Conservation (phyloP, 2,329 filamentous ascomycete species). For the Tolypocladium sp. region DNA sequence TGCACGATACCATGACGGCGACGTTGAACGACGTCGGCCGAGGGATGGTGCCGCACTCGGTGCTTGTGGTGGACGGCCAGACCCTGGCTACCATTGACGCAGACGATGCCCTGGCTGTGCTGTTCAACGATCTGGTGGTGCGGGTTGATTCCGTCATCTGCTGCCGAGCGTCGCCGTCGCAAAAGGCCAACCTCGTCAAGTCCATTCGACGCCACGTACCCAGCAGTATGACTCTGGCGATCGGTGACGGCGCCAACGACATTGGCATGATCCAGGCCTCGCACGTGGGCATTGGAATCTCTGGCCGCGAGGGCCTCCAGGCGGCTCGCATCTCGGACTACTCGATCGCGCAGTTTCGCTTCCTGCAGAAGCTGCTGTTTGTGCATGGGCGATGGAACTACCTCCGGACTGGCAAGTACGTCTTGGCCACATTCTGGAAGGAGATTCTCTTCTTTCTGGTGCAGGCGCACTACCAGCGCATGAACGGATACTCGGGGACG, state of each 20-base stretch:
- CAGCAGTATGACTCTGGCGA: constrained; percentile 69
- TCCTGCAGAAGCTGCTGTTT: constrained; percentile 72
- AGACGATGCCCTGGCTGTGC: constrained; percentile 34
- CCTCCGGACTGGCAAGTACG: constrained; percentile 78
- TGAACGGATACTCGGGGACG: constrained; percentile 81
- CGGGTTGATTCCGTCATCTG: constrained; percentile 88
- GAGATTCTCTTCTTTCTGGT: constrained; percentile 74
- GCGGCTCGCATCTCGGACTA: constrained; percentile 87
- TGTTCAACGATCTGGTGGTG: constrained; percentile 74
- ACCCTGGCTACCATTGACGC: constrained; percentile 65
- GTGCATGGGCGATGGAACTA: constrained; percentile 92
- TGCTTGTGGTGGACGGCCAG: constrained; percentile 69
- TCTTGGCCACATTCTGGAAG: constrained; percentile 89
- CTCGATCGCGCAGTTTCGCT: constrained; percentile 83
- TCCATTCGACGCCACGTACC: constrained; percentile 29
- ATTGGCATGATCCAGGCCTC: constrained; percentile 86
- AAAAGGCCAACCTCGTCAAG: constrained; percentile 85
- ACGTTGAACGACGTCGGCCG: constrained; percentile 59
- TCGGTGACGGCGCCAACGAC: constrained; percentile 90
- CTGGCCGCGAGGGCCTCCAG: constrained; percentile 84
- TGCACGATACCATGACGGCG: constrained; percentile 52
- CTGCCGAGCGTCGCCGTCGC: constrained; percentile 80
- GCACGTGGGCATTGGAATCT: constrained; percentile 86
- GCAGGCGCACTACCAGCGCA: constrained; percentile 75
- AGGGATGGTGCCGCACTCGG: constrained; percentile 56